Percentiles rank a stretch among this genome's conserved stretches.
Conservation (phyloP, 1,284 basidiomycete genomes). For the Tylopilus sp. region DNA sequence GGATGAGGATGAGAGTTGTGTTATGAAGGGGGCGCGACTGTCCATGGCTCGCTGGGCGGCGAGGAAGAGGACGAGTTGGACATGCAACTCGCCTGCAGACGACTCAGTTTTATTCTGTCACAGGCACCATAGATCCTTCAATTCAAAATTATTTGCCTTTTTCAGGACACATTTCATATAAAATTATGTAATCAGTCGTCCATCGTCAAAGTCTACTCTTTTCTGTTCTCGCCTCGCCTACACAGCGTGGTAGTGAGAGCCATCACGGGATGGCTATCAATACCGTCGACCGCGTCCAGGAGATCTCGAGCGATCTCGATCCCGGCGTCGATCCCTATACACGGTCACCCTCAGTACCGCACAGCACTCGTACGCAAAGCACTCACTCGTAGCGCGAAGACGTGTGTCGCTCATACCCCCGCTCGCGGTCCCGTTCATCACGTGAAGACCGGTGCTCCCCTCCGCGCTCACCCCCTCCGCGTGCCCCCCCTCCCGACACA, state of each 20-base stretch:
- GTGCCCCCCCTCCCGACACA: slow-evolving; percentile 25
- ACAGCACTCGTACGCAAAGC: not conserved
- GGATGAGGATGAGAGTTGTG: slow-evolving; percentile 38
- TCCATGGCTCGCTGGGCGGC: not conserved
- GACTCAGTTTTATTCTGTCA: slow-evolving; percentile 37
- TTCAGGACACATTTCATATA: slow-evolving; percentile 15
- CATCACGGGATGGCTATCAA: slow-evolving; percentile 33
- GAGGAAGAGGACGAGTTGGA: slow-evolving; percentile 14
- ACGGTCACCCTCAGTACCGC: slow-evolving; percentile 12
- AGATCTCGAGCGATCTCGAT: slow-evolving; percentile 76
- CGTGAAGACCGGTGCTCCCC: slow-evolving; percentile 54
- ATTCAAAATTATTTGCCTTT: slow-evolving; percentile 28
- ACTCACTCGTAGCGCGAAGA: slow-evolving; percentile 75
- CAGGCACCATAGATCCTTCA: slow-evolving; percentile 33
- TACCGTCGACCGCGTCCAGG: slow-evolving; percentile 64
- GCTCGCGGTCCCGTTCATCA: slow-evolving; percentile 62
- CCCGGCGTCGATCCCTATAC: slow-evolving; percentile 56
- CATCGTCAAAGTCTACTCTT: not conserved
- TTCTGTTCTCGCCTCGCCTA: not conserved
- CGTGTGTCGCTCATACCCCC: slow-evolving; percentile 66
- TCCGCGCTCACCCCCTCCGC: slow-evolving; percentile 38
- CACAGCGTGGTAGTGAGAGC: not conserved
- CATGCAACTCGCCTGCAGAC: slow-evolving; percentile 4
- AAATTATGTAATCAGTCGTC: slow-evolving; percentile 19
- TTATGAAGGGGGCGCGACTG: slow-evolving; percentile 28